Conservation (phyloP, 2,329 filamentous ascomycete genomes). For the Ophiostoma sp. region DNA sequence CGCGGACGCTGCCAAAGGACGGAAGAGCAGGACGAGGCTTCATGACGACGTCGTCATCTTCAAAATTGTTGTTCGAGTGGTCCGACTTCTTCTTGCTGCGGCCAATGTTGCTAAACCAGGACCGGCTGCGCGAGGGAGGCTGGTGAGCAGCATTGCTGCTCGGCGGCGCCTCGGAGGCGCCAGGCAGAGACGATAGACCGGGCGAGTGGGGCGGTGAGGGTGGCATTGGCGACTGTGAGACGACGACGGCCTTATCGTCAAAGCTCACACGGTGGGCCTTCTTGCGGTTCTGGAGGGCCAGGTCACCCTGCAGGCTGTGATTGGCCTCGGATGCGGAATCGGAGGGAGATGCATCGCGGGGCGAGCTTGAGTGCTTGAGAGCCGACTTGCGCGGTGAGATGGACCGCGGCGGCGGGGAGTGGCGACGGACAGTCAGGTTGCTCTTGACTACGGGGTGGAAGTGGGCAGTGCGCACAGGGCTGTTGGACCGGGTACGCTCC, state of each 20-base stretch:
- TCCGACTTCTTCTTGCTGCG: constrained; percentile 49
- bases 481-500: constrained; percentile 52
- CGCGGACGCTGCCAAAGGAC: constrained; percentile 72
- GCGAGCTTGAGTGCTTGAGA: constrained; percentile 64
- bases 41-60: constrained; percentile 69
- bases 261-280: constrained; percentile 77
- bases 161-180: constrained; percentile 18
- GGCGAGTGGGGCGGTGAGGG: background rate
- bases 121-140: constrained; percentile 39
- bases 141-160: constrained; percentile 11
- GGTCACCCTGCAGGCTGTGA: background rate
- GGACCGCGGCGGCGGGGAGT: constrained; percentile 69
- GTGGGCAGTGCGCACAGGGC: constrained; percentile 67
- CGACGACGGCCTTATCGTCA: constrained; percentile 56
- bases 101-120: constrained; percentile 55
- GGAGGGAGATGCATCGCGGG: constrained; percentile 53
- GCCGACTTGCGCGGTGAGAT: constrained; percentile 77
- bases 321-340: constrained; percentile 48
- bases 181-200: constrained; percentile 10
- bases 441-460: constrained; percentile 58
- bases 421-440: constrained; percentile 55
- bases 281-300: constrained; percentile 46
- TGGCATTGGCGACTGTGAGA: constrained; percentile 33
- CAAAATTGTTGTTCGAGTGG: constrained; percentile 35
- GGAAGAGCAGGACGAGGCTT: constrained; percentile 72